These are phyloP conservation scores for Alternaria sp. DNA, from an alignment of 2,329 filamentous ascomycete species.

Conservation along the genomic window DNA sequence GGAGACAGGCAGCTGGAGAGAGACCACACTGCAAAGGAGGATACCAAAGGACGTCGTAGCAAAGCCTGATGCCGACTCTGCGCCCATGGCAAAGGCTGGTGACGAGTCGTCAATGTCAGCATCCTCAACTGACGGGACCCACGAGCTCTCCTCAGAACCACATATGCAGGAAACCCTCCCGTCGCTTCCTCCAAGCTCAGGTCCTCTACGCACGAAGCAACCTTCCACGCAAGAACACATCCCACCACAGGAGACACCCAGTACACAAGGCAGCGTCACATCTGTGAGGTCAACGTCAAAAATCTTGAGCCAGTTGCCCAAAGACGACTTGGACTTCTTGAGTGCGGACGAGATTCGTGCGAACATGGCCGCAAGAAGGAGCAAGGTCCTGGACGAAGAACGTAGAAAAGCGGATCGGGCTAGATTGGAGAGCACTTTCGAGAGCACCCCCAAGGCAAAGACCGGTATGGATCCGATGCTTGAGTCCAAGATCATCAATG, in stretches of 20 bases:
- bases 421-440: slow-evolving; percentile 39
- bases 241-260: neutral
- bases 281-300: slow-evolving; percentile 27
- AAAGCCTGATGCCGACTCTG: neutral
- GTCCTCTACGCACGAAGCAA: neutral
- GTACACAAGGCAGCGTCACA: neutral
- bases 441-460: slow-evolving; percentile 13
- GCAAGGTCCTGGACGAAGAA: slow-evolving; percentile 11
- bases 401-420: slow-evolving; percentile 22
- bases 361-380: slow-evolving; percentile 45
- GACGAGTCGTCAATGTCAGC: neutral
- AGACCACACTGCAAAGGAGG: slow-evolving; percentile 30
- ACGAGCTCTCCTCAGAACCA: neutral
- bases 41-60: neutral
- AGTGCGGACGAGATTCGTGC: slow-evolving; percentile 52
- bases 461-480: slow-evolving; percentile 27
- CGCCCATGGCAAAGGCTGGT: neutral
- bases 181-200: neutral
- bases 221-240: neutral
- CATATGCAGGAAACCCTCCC: neutral
- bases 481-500: slow-evolving; percentile 35
- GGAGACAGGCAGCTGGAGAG: slow-evolving; percentile 26
- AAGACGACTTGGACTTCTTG: slow-evolving; percentile 51
- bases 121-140: neutral
- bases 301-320: slow-evolving; percentile 41